Base-by-base conservation (phyloP, 768 basidiomycete species). In the Xerocomellus amylosporus region DNA sequence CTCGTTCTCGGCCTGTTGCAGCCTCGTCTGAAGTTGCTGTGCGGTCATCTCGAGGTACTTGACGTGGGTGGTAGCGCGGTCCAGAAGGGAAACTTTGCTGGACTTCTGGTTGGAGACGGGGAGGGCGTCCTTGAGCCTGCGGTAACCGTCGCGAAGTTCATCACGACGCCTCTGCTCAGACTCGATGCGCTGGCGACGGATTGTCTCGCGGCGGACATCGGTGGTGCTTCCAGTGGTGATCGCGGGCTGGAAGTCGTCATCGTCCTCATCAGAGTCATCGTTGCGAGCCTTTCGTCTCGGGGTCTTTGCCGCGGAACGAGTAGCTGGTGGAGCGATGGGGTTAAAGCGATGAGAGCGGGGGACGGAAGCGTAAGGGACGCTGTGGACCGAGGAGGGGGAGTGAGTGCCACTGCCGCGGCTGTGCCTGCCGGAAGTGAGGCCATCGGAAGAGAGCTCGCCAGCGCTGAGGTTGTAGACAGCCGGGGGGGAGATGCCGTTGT, bases 41-140 rank as follows among this genome's bases (percentile, higher is more conserved):
- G 85, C 86, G 62, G 86, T 84, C 70, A 86, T 82, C 77, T 93
- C 90, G 64, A 94, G 86, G 63, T 90, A 86, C 74, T 85, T 83
- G 77, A 95, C 88, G 74, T 94, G 90, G 49, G 83, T 85, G 59
- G 89, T 90, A 39, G 92, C 89, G 66, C 93, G 85, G 65, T 95
- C 93, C 62, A 96, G 81, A 53, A 95, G 77, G 58, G 86, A 90
- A 49, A 93, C 89, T 76, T 96, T 96, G 81, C 88, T 91, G 10
- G 90, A 86, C 79, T 93, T 91, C 80, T 94, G 91, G 77, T 92
- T 93, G 44, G 87, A 89, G 55, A 86, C 79, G 28, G 93, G 93
- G 63, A 96, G 85, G 52, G 86, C 87, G 64, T 92, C 88, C 82
- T 92, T 93, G 75, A 96, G 85, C 54, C 88, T 83, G 63, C 86